Evolutionary conservation across 192 early-diverging fungal species (phyloP), one percentile per base, ranked within the genome.

Genomic region (Borealophlyctis nickersoniae): DNA sequence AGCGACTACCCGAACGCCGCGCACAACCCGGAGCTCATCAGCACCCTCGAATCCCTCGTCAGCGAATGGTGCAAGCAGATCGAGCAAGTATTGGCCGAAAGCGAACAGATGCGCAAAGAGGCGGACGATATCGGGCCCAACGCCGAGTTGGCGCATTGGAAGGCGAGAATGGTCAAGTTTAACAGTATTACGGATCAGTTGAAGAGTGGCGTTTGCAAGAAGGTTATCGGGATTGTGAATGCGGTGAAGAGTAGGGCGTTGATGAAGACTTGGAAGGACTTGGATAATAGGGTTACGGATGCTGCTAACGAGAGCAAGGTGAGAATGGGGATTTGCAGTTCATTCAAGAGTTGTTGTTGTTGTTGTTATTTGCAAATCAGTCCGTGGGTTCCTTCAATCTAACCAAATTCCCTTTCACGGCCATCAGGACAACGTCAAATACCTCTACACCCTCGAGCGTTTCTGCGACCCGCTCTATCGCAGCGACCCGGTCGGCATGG

Each of bases 61-160:
- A 70, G 63, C 2, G 85, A 86, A 63, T 86, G 85, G 85, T 79
- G 84, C 63, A 86, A 86, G 52, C 85, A 86, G 64, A 86, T 86
- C 56, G 83, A 86, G 45, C 82, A 86, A 63, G 85, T 86, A 1
- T 75, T 86, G 5, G 83, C 85, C 49, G 83, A 86, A 56, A 73
- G 67, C 23, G 85, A 86, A 51, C 85, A 86, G 56, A 86, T 86
- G 83, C 70, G 85, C 62, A 86, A 86, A 67, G 85, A 86, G 67
- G 85, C 83, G 1, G 85, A 86, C 66, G 85, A 86, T 65, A 86
- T 86, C 54, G 85, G 85, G 11, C 85, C 85, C 22, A 86, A 86
- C 58, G 85, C 85, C n/a, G 85, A 86, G 58, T 67, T 86, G 13
- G 83, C 83, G 0, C 85, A 86, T 66, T 86, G 85, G 85, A 86